These are phyloP conservation scores for Flammula alnicola DNA, from an alignment of 1,284 basidiomycete species.

Conservation along the genomic window DNA sequence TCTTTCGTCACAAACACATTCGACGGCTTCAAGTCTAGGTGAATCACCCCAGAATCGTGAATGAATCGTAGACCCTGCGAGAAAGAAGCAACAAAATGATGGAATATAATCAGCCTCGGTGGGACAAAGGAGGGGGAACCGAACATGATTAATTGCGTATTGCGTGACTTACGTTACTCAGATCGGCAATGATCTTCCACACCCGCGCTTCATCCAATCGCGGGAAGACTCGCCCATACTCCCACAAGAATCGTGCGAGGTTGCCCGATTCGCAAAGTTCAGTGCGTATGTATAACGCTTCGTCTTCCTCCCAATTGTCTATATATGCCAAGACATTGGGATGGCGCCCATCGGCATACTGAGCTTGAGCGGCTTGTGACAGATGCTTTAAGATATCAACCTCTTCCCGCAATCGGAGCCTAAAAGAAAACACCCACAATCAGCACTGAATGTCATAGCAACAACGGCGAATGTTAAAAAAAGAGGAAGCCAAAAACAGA, in stretches of 20 bases:
- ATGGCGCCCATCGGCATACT: conserved; percentile 46
- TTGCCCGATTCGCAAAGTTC: conserved; percentile 95
- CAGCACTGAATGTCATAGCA: conserved; percentile 23
- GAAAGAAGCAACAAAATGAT: conserved; percentile 17
- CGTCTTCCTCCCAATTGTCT: conserved; percentile 97
- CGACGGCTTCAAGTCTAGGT: conserved; percentile 97
- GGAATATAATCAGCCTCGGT: conserved; percentile 14
- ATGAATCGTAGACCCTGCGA: conserved; percentile 86
- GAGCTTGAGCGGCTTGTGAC: conserved; percentile 43
- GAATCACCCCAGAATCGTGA: conserved; percentile 88
- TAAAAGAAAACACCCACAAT: conserved; percentile 34
- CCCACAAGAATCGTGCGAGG: conserved; percentile 90
- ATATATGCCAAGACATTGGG: conserved; percentile 89
- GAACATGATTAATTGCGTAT: conserved; percentile 36
- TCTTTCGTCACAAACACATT: conserved; percentile 93
- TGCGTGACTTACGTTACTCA: conserved; percentile 69
- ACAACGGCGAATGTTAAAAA: conserved; percentile 14
- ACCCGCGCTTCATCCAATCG: conserved; percentile 91
- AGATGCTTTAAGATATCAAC: conserved; percentile 91
- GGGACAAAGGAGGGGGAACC: conserved; percentile 25
- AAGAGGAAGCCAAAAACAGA: conserved; percentile 4
- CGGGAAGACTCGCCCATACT: conserved; percentile 87
- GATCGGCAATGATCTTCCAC: conserved; percentile 96
- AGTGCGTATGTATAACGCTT: conserved; percentile 90
- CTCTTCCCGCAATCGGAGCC: conserved; percentile 91